Evolutionary conservation across 345 rosid species (phyloP).

Genomic region (Diplotaxis tenuifolia): DNA sequence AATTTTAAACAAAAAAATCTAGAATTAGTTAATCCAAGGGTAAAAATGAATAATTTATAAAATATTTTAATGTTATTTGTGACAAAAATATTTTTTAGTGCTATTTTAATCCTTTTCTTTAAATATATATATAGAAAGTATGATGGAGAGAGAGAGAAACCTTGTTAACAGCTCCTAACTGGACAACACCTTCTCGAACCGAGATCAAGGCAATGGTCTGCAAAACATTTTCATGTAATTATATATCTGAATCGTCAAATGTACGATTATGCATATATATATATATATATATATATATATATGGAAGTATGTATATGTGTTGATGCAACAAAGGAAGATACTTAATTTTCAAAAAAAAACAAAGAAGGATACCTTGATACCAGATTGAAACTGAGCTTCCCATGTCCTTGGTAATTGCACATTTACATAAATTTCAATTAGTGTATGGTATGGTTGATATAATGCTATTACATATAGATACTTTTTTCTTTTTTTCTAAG

Average conservation of each 20-base stretch:
- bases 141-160: conserved; percentile 35
- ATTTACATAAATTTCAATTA: conserved; percentile 10
- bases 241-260: background rate
- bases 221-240: conserved; percentile 27
- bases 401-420: conserved; percentile 91
- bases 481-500: background rate
- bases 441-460: background rate
- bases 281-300: no score
- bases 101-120: no score
- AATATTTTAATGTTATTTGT: no score
- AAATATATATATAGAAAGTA: background rate
- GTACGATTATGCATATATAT: background rate
- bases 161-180: conserved; percentile 87
- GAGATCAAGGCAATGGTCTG: conserved; percentile 97
- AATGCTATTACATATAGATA: background rate
- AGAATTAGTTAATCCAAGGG: no score
- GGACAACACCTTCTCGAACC: conserved; percentile 96
- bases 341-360: conserved; percentile 22
- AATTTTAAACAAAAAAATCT: no score
- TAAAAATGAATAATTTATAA: no score
- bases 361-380: conserved; percentile 61
- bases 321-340: conserved; percentile 18
- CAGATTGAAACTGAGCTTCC: conserved; percentile 98
- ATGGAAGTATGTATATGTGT: background rate
- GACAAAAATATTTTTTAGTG: no score